Percentiles rank a stretch among this genome's conserved stretches.
Conservation (phyloP, 2,329 filamentous ascomycete species). For the Paecilomyces variotii region DNA sequence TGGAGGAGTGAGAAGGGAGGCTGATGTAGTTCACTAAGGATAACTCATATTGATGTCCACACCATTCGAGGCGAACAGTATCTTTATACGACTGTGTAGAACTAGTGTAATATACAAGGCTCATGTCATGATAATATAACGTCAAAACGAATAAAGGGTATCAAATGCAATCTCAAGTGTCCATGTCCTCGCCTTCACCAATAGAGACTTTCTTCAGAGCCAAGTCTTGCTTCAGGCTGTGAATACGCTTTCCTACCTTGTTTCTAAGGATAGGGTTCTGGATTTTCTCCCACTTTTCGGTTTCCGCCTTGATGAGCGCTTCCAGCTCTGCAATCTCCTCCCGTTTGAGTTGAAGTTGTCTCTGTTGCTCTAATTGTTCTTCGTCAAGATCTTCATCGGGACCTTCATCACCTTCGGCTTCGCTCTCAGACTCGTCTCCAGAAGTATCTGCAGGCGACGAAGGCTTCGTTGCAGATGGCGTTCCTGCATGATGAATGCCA, state of each 20-base stretch:
- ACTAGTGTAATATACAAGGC: background rate
- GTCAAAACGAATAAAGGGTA: background rate
- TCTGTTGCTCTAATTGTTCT: conserved; percentile 35
- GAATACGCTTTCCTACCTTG: conserved; percentile 38
- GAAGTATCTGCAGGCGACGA: conserved; percentile 31
- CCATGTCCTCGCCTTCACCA: conserved; percentile 26
- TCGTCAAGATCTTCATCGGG: conserved; percentile 33
- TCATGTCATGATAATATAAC: background rate
- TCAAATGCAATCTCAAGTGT: background rate
- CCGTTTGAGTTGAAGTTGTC: conserved; percentile 35
- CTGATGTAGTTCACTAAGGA: background rate
- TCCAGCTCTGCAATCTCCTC: conserved; percentile 39
- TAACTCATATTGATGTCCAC: background rate
- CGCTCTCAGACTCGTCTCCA: conserved; percentile 34
- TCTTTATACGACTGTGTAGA: background rate
- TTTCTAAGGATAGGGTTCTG: conserved; percentile 32
- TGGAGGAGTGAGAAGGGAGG: background rate
- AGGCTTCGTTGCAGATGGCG: conserved; percentile 24
- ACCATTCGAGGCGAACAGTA: background rate
- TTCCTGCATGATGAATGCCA: conserved; percentile 21
- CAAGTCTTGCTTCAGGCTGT: conserved; percentile 36
- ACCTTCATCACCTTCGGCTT: conserved; percentile 27
- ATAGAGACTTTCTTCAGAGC: conserved; percentile 37
- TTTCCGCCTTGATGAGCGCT: conserved; percentile 30
- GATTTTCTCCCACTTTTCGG: conserved; percentile 31